Base-by-base conservation (phyloP, 441 rosid species). In the Euphorbia schlechtendalii region DNA sequence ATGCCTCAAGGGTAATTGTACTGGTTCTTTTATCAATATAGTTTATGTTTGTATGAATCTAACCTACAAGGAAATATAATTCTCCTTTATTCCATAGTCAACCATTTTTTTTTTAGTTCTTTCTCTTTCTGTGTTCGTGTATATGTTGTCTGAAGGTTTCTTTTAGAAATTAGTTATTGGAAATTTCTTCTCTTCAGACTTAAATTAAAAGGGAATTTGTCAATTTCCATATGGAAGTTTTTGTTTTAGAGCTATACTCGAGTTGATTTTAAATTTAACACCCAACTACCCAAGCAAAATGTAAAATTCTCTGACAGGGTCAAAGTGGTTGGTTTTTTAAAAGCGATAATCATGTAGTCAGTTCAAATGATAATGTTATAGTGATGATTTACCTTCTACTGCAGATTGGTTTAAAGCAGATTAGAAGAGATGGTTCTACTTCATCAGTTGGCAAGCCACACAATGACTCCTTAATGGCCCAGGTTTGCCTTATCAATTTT, bases 391-490 rank as follows among this genome's bases (percentile, higher is more conserved):
- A 32, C 34, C 20, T 56, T 63, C n/a, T 51, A 6, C 22, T 53
- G 58, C 79, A 86, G 91, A 63, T 82, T 67, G 77, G 74, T 43
- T 65, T 69, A n/a, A 82, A 72, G 80, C 83, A 73, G 72, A 61
- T 81, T 69, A 75, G 51, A 62, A 69, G 71, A 53, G 82, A 76
- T 58, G 82, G 77, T 69, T 74, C 86, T 64, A 22, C 80, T 51
- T 52, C 81, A 59, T 61, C 83, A 9, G 71, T 30, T 34, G 76
- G 71, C 45, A 86, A 83, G 78, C 83, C 88, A 21, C 73, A 59
- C 22, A 74, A 68, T 80, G 83, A 83, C 61, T 56, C 72, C 61
- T 78, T 88, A 79, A 57, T 80, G 79, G 88, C 80, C 74, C 87
- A 88, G 92, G 92, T 86, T 70, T 70, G 70, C 65, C 56, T 64